Evolutionary conservation across 305 asterid species (phyloP).

Genomic region (Euphrasia arctica): DNA sequence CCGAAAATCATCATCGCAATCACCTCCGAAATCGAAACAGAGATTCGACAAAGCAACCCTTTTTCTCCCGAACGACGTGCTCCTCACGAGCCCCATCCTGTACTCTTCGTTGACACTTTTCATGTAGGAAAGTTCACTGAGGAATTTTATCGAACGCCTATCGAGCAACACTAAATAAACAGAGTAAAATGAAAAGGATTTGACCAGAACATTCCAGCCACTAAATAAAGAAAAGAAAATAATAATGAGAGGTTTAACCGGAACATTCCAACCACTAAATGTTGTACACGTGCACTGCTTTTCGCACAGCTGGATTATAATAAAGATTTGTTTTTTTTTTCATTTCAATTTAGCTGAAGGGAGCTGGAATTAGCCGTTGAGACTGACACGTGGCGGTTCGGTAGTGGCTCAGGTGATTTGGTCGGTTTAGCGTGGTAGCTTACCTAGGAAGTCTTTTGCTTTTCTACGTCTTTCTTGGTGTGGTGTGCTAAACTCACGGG

Average conservation of each 20-base stretch:
- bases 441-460: constrained; percentile 21
- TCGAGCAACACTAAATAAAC: neutral
- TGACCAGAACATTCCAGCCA: too few species aligned
- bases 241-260: too few species aligned
- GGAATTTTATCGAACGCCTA: constrained; percentile 23
- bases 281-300: neutral
- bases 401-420: constrained; percentile 29
- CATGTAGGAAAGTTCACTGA: neutral
- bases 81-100: constrained; percentile 53
- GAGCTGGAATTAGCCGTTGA: constrained; percentile 52
- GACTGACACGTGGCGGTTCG: constrained; percentile 31
- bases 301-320: too few species aligned
- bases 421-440: constrained; percentile 35
- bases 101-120: constrained; percentile 28
- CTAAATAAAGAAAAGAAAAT: too few species aligned
- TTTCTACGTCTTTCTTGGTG: constrained; percentile 16
- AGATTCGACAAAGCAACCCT: constrained; percentile 41
- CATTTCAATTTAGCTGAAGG: constrained; percentile 3
- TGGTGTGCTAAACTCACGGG: constrained; percentile 11
- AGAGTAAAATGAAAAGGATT: too few species aligned
- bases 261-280: neutral
- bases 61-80: constrained; percentile 74
- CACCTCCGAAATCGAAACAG: constrained; percentile 21
- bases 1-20: constrained; percentile 22
- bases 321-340: neutral